Evolutionary conservation across 139 green algal genomes (phyloP).

Genomic region (Nannochloris sp.): DNA sequence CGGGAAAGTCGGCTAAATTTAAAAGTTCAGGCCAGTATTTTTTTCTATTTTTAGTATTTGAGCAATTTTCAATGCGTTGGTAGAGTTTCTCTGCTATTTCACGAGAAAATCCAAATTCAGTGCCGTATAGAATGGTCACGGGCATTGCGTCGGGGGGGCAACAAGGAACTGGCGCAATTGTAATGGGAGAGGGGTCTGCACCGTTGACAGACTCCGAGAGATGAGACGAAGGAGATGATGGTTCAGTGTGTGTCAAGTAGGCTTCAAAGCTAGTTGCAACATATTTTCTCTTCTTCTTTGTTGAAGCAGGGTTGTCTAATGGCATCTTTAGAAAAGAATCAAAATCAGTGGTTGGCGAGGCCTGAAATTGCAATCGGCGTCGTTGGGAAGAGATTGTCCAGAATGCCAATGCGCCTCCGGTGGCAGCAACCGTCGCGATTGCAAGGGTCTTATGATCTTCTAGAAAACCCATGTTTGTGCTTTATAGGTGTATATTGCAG

Average conservation of each 20-base stretch:
- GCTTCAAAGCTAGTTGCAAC: slow-evolving; percentile 9
- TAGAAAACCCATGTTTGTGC: too few species aligned
- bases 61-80: slow-evolving; percentile 20
- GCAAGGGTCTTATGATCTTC: too few species aligned
- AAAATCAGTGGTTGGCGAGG: too few species aligned
- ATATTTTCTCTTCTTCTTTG: background rate
- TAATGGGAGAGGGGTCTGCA: background rate
- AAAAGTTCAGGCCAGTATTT: slow-evolving; percentile 54
- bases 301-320: background rate
- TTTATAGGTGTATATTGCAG: too few species aligned
- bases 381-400: too few species aligned
- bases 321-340: slow-evolving; percentile 22
- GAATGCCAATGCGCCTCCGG: too few species aligned
- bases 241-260: slow-evolving; percentile 1
- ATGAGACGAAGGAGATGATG: background rate
- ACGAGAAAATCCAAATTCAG: slow-evolving; percentile 80
- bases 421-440: too few species aligned
- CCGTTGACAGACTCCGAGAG: background rate
- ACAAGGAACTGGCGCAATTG: background rate
- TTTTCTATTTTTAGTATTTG: background rate
- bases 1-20: slow-evolving; percentile 68
- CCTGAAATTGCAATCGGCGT: too few species aligned
- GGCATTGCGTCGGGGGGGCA: slow-evolving; percentile 24
- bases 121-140: slow-evolving; percentile 74
- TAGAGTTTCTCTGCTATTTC: slow-evolving; percentile 75